A percentile compares a stretch with the other conserved stretches of the same genome.
These are phyloP conservation scores for Aspergillus aculeatinus DNA, from an alignment of 2,329 filamentous ascomycete species.

Conservation along the genomic window DNA sequence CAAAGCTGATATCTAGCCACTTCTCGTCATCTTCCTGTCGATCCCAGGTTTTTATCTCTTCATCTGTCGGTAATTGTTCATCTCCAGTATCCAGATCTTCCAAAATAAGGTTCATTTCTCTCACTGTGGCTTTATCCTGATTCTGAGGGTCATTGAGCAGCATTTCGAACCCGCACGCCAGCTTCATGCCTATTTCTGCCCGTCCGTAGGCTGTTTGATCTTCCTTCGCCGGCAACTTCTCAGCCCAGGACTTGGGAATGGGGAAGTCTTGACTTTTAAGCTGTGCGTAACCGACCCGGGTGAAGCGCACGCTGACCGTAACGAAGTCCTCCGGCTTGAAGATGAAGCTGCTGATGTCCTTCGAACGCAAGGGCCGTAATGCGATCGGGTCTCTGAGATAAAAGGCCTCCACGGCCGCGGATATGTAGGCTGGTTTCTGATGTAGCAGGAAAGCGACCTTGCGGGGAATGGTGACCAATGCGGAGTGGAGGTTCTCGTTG, in stretches of 20 bases:
- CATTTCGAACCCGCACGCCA: constrained; percentile 89
- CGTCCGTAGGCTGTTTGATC: constrained; percentile 49
- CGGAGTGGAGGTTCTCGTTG: constrained; percentile 70
- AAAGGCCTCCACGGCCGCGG: constrained; percentile 84
- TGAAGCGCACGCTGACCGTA: constrained; percentile 76
- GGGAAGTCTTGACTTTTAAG: constrained; percentile 80
- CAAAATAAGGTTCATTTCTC: constrained; percentile 74
- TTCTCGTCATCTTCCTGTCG: constrained; percentile 75
- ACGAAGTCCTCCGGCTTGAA: constrained; percentile 81
- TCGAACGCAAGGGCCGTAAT: constrained; percentile 65
- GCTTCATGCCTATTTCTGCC: constrained; percentile 78
- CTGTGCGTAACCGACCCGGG: constrained; percentile 86
- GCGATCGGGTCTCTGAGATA: constrained; percentile 83
- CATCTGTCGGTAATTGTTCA: constrained; percentile 66
- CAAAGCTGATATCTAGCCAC: constrained; percentile 90
- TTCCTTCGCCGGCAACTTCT: constrained; percentile 40
- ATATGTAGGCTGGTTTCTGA: constrained; percentile 70
- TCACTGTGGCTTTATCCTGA: constrained; percentile 65
- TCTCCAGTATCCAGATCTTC: constrained; percentile 74
- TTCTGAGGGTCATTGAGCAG: constrained; percentile 67
- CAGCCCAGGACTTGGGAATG: constrained; percentile 58
- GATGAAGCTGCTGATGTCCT: constrained; percentile 52
- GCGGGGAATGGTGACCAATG: constrained; percentile 72
- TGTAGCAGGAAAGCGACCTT: constrained; percentile 79
- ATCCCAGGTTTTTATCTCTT: constrained; percentile 71